Evolutionary conservation across 2,329 filamentous ascomycete genomes (phyloP).

Genomic region (Graphiopsis chlorocephala): DNA sequence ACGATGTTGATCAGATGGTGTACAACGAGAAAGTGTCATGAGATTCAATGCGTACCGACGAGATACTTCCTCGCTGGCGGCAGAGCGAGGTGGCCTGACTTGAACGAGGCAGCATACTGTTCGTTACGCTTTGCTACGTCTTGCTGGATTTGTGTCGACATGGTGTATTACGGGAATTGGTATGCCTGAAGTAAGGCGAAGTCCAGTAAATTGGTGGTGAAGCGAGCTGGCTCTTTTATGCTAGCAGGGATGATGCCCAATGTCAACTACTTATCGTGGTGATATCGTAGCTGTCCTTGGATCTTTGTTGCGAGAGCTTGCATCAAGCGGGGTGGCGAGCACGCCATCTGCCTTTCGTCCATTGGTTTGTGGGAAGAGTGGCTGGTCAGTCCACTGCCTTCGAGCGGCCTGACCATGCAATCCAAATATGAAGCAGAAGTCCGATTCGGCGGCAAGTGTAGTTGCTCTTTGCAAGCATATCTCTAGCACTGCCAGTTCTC

Average conservation of each 20-base stretch:
- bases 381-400: not conserved
- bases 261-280: not conserved
- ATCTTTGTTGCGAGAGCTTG: not conserved
- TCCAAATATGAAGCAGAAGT: not conserved
- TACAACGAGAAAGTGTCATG: not conserved
- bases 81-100: slow-evolving; percentile 50
- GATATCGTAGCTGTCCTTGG: not conserved
- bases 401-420: not conserved
- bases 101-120: slow-evolving; percentile 58
- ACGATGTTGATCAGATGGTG: not conserved
- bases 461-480: not conserved
- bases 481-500: not conserved
- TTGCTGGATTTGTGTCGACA: slow-evolving; percentile 45
- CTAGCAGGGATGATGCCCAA: slow-evolving; percentile 35
- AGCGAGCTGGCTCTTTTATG: slow-evolving; percentile 19
- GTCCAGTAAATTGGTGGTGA: not conserved
- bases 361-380: not conserved
- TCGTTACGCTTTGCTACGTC: slow-evolving; percentile 58
- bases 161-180: not conserved
- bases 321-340: not conserved
- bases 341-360: not conserved
- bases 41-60: slow-evolving; percentile 48
- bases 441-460: not conserved
- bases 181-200: not conserved
- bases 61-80: slow-evolving; percentile 60